phyloP scores from a whole-genome alignment of 140 eudicot species.

The Anethum foeniculum region DNA sequence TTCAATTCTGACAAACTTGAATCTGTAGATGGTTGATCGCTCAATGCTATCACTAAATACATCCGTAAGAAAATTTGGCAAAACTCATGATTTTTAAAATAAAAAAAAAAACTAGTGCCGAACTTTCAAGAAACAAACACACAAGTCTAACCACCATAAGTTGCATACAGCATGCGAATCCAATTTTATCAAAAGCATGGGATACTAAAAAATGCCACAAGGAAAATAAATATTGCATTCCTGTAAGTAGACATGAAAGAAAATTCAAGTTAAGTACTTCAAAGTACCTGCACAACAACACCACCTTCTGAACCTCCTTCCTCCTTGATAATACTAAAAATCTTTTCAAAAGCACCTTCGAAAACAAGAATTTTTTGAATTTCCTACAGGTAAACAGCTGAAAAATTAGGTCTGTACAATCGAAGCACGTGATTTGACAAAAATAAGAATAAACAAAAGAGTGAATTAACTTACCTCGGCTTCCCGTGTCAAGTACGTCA shows the following conservation, averaged over 20 bases:
- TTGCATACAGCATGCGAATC: not conserved
- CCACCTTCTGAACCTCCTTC: conserved; percentile 99
- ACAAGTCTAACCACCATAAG: not conserved
- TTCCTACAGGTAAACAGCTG: conserved; percentile 41
- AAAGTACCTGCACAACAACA: conserved; percentile 91
- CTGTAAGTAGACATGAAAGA: not conserved
- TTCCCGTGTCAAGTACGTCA: conserved; percentile 86
- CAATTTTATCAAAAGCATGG: not conserved
- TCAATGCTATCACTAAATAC: not conserved
- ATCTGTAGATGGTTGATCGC: not conserved
- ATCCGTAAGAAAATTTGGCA: not conserved
- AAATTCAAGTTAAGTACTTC: not conserved
- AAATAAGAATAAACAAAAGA: conserved; percentile 1
- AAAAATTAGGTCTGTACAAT: not conserved
- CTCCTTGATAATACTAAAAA: conserved; percentile 77
- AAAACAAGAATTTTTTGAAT: conserved; percentile 95
- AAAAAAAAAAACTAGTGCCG: not conserved
- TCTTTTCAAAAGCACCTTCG: conserved; percentile 99
- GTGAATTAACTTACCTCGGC: conserved; percentile 63
- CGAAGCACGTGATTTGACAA: conserved; percentile 1
- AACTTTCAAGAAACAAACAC: not conserved
- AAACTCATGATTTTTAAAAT: not conserved
- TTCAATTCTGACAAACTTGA: not conserved
- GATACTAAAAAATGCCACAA: not conserved
- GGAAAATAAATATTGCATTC: not conserved